A percentile compares a stretch with the other conserved stretches of the same genome.
Conservation (phyloP, 805 yeast genomes). For the Tetrapisispora namnaoensis region DNA sequence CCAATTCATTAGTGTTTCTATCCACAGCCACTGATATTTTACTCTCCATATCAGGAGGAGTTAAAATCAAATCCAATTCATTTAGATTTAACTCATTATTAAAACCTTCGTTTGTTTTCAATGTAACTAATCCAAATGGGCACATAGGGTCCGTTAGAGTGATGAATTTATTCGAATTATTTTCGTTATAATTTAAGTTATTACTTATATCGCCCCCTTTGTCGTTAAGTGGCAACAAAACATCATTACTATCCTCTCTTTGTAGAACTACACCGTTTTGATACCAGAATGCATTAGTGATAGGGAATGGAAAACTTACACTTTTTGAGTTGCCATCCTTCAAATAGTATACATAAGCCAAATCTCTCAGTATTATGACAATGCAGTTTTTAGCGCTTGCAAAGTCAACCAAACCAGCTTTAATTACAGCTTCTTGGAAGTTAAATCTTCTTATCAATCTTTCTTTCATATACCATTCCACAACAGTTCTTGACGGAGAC, state of each 20-base stretch:
- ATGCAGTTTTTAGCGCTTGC: constrained; percentile 31
- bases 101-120: constrained; percentile 45
- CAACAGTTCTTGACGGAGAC: constrained; percentile 29
- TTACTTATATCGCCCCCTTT: constrained; percentile 17
- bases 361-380: constrained; percentile 50
- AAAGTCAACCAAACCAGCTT: constrained; percentile 56
- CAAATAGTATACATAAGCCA: constrained; percentile 50
- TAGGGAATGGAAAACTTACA: constrained; percentile 60
- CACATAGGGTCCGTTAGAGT: constrained; percentile 66
- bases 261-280: constrained; percentile 61
- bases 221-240: not conserved
- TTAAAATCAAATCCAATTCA: constrained; percentile 15
- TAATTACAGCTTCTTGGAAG: constrained; percentile 36
- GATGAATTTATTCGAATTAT: constrained; percentile 35
- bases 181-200: constrained; percentile 1
- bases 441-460: constrained; percentile 30
- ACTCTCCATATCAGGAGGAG: constrained; percentile 23
- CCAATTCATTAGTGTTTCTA: constrained; percentile 8
- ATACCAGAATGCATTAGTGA: constrained; percentile 52
- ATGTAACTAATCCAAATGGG: constrained; percentile 61
- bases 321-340: constrained; percentile 48
- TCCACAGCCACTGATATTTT: constrained; percentile 22
- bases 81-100: constrained; percentile 30
- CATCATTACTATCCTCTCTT: constrained; percentile 17
- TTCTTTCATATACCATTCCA: constrained; percentile 31